These are phyloP conservation scores for Kickxella alabastrina DNA, from an alignment of 192 early-diverging fungal genomes.

Conservation along the genomic window DNA sequence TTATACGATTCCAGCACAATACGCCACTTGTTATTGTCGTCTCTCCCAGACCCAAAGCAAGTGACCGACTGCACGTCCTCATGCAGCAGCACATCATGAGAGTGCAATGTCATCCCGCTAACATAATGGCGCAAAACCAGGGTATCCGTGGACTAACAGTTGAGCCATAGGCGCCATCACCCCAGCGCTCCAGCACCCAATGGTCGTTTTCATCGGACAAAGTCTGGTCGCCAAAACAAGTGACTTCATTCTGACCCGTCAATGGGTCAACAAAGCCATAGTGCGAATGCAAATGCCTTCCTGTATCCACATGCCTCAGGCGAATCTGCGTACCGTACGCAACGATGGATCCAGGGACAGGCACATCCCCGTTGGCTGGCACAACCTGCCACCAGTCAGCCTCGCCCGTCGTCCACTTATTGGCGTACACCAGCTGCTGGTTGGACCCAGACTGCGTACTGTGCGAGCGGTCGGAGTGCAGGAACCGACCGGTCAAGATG, in stretches of 20 bases:
- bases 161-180: slow-evolving; percentile 38
- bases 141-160: slow-evolving; percentile 48
- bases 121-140: slow-evolving; percentile 51
- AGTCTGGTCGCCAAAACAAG: slow-evolving; percentile 52
- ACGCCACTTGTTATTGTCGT: slow-evolving; percentile 57
- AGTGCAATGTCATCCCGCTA: slow-evolving; percentile 53
- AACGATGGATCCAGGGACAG: slow-evolving; percentile 43
- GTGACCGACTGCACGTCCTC: slow-evolving; percentile 51
- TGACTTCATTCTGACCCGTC: slow-evolving; percentile 57
- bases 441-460: slow-evolving; percentile 50
- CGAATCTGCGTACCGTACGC: slow-evolving; percentile 51
- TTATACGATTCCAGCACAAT: slow-evolving; percentile 19
- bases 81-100: slow-evolving; percentile 34
- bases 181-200: slow-evolving; percentile 54
- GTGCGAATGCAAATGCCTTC: slow-evolving; percentile 57
- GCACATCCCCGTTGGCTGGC: slow-evolving; percentile 44
- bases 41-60: slow-evolving; percentile 47
- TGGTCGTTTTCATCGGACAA: slow-evolving; percentile 56
- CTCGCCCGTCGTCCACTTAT: slow-evolving; percentile 35
- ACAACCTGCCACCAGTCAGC: slow-evolving; percentile 56
- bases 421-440: slow-evolving; percentile 55
- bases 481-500: slow-evolving; percentile 36
- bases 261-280: slow-evolving; percentile 32
- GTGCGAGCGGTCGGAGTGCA: slow-evolving; percentile 29
- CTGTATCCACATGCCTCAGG: slow-evolving; percentile 52